These are phyloP conservation scores for Aspergillus quadrilineatus DNA, from an alignment of 2,329 filamentous ascomycete species.

Conservation along the genomic window DNA sequence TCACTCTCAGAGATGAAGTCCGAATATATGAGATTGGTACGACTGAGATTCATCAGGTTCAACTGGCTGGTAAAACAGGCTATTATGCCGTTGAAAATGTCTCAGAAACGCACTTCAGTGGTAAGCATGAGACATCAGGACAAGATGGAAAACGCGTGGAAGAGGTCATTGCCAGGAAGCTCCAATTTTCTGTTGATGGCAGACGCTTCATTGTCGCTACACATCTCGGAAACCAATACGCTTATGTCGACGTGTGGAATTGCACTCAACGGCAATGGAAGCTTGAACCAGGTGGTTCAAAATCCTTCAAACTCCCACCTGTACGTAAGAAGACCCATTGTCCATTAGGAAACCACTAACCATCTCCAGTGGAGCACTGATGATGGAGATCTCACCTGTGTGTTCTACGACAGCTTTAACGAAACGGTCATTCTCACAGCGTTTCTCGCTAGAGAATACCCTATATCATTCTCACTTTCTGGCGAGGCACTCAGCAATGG, in stretches of 20 bases:
- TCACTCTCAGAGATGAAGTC: constrained; percentile 23
- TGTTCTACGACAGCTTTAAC: constrained; percentile 34
- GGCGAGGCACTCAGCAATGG: constrained; percentile 27
- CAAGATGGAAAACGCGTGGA: constrained; percentile 18
- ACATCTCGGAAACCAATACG: constrained; percentile 31
- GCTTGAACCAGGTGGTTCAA: constrained; percentile 16
- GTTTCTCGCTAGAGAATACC: constrained; percentile 23
- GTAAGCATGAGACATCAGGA: neutral
- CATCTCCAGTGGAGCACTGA: constrained; percentile 30
- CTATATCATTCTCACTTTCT: constrained; percentile 19
- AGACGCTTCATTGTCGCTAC: constrained; percentile 34
- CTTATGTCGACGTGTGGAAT: constrained; percentile 25
- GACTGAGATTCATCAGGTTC: constrained; percentile 16
- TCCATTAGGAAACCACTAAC: constrained; percentile 9
- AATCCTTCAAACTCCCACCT: constrained; percentile 21
- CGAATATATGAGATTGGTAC: constrained; percentile 22
- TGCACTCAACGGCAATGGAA: constrained; percentile 21
- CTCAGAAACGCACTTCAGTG: neutral
- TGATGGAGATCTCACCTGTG: constrained; percentile 35
- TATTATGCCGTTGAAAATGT: constrained; percentile 10
- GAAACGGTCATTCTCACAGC: constrained; percentile 31
- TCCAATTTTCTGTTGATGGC: constrained; percentile 36
- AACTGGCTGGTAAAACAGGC: constrained; percentile 13
- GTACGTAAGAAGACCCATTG: constrained; percentile 10
- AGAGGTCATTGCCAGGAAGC: constrained; percentile 29